A percentile compares a stretch with the other conserved stretches of the same genome.
phyloP scores from a whole-genome alignment of 345 rosid species.

The Carallia pectinifolia region DNA sequence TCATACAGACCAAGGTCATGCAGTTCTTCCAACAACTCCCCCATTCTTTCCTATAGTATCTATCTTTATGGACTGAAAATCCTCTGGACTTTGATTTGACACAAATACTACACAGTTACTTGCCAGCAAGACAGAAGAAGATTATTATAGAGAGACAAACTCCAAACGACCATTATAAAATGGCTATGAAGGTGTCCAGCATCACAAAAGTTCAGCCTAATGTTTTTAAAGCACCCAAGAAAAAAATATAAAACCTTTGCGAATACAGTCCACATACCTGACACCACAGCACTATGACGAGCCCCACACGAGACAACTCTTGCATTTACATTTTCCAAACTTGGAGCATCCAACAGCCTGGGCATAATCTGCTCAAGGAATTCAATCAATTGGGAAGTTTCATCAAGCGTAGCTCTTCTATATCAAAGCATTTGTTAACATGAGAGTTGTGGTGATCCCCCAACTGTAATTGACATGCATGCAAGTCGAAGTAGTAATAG shows the following conservation, averaged over 20 bases:
- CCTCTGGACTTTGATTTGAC: no score
- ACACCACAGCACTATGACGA: constrained; percentile 73
- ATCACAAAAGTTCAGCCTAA: not conserved
- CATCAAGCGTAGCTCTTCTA: not conserved
- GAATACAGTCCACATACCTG: constrained; percentile 44
- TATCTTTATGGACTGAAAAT: no score
- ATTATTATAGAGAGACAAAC: not conserved
- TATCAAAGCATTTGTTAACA: not conserved
- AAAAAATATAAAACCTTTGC: not conserved
- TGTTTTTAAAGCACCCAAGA: not conserved
- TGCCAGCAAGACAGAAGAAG: not conserved
- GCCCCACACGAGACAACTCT: constrained; percentile 89
- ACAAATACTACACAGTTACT: no score
- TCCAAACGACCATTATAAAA: not conserved
- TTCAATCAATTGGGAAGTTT: constrained; percentile 21
- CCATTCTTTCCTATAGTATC: no score
- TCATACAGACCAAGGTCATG: no score
- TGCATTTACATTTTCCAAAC: constrained; percentile 58
- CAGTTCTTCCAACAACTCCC: no score
- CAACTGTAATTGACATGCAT: not conserved
- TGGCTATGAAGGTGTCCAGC: not conserved
- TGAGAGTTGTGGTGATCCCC: not conserved
- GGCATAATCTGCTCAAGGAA: constrained; percentile 70
- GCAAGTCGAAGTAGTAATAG: not conserved
- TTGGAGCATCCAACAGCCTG: constrained; percentile 80